Base-by-base conservation (phyloP, 2,329 filamentous ascomycete species). In the Fusarium equiseti region DNA sequence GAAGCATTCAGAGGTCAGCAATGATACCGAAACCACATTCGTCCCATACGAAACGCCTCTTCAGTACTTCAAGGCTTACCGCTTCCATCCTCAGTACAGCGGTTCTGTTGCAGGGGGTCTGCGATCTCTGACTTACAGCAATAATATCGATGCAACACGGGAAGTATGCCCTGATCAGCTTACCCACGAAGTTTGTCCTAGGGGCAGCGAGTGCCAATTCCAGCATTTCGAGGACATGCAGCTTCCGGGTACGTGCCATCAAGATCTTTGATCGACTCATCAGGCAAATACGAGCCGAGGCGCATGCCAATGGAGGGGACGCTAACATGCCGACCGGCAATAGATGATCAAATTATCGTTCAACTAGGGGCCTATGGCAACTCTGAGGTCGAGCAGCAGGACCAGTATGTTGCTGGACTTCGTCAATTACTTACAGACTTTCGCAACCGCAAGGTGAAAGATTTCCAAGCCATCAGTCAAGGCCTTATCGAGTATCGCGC, bases 61-160 rank as follows among this genome's bases (percentile, higher is more conserved):
- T 66, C 89, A 88, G 73, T 88, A 88, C 73, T 98, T 98, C 80
- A 93, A 90, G 79, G 91, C 93, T 40, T 99, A 93, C 81, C 93
- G 95, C 73, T 98, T 95, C 78, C 95, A 98, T 78, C 93, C 93
- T 32, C 85, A 88, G 54, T 98, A 90, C 81, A 83, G 85, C 71
- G 80, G 91, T 52, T 84, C 88, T 60, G 90, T 97, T 61, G 79
- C 88, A 59, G 91, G 91, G 68, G 95, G 95, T 45, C 91, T 94
- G 77, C 91, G 92, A 77, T 98, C 96, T 70, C 86, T 97, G 83
- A 98, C 95, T 45, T 98, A 95, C 83, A 98, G 93, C 82, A 93
- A 97, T 81, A 91, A 90, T 73, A 97, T 99, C 81, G 90, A 98
- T 78, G 86, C 90, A 26, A 85, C 89, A 66, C 90, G 88, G 73